phyloP scores from a whole-genome alignment of 129 eudicot genomes.

The Pseudognaphalium luteoalbum region DNA sequence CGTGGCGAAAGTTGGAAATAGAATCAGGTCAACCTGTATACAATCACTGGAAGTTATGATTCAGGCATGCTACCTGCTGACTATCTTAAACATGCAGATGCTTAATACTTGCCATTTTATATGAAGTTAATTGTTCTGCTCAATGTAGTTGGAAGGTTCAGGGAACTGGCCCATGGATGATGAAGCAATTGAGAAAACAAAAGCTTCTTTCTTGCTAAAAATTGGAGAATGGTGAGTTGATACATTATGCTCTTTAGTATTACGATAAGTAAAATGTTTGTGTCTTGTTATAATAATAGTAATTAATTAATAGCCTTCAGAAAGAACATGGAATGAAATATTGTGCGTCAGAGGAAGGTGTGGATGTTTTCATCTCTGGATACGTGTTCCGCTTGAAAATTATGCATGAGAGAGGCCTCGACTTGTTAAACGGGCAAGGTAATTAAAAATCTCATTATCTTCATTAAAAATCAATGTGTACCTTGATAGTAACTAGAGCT shows the following conservation, averaged over 20 bases:
- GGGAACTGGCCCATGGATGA: slow-evolving; percentile 98
- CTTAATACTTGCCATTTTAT: background rate
- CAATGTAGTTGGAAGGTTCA: slow-evolving; percentile 88
- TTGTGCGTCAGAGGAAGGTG: slow-evolving; percentile 75
- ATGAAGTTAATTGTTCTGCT: slow-evolving; percentile 11
- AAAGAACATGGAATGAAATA: slow-evolving; percentile 51
- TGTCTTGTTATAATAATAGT: slow-evolving; percentile 23
- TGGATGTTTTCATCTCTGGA: slow-evolving; percentile 78
- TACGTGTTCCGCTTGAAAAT: slow-evolving; percentile 87
- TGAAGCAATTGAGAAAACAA: slow-evolving; percentile 86
- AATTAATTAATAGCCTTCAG: slow-evolving; percentile 51
- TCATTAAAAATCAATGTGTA: background rate
- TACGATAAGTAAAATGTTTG: slow-evolving; percentile 11
- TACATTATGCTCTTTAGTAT: slow-evolving; percentile 1
- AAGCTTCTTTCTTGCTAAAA: slow-evolving; percentile 78
- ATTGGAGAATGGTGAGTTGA: slow-evolving; percentile 80
- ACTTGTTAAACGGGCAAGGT: slow-evolving; percentile 63
- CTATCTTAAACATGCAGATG: background rate
- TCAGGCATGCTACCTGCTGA: slow-evolving; percentile 56
- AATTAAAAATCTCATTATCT: slow-evolving; percentile 10
- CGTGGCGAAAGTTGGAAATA: slow-evolving; percentile 36
- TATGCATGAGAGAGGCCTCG: slow-evolving; percentile 81
- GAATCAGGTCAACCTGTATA: slow-evolving; percentile 52
- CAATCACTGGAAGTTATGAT: slow-evolving; percentile 81
- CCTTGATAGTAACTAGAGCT: background rate